phyloP scores from a whole-genome alignment of 2,329 filamentous ascomycete genomes.

The Fusarium avenaceum region DNA sequence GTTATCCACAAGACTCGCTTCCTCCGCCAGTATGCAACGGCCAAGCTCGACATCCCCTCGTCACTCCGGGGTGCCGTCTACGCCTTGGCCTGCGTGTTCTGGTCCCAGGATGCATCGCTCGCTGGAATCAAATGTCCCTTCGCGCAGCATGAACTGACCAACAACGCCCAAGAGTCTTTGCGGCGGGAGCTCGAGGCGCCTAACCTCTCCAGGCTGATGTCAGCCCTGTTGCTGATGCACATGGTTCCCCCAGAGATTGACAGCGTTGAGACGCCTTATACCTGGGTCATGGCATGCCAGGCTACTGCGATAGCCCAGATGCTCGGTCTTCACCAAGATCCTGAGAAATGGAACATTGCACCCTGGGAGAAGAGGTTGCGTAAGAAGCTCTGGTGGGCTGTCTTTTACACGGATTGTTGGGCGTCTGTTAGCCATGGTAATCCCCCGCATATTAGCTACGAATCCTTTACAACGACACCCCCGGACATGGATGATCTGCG shows the following conservation, averaged over 20 bases:
- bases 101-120: slow-evolving; percentile 54
- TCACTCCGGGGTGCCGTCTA: slow-evolving; percentile 62
- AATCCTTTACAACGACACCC: slow-evolving; percentile 57
- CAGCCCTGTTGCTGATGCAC: slow-evolving; percentile 61
- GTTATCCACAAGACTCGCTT: slow-evolving; percentile 61
- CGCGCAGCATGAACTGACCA: slow-evolving; percentile 58
- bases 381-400: slow-evolving; percentile 62
- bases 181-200: slow-evolving; percentile 62
- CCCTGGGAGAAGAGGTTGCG: slow-evolving; percentile 59
- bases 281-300: slow-evolving; percentile 60
- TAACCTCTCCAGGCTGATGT: slow-evolving; percentile 61
- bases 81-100: slow-evolving; percentile 59
- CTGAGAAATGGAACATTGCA: slow-evolving; percentile 58
- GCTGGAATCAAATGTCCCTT: slow-evolving; percentile 51
- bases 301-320: slow-evolving; percentile 61
- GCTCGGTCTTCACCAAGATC: slow-evolving; percentile 61
- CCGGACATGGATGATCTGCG: slow-evolving; percentile 59
- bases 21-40: slow-evolving; percentile 54
- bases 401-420: slow-evolving; percentile 60
- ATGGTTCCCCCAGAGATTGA: slow-evolving; percentile 60
- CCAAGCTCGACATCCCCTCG: slow-evolving; percentile 58
- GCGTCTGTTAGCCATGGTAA: slow-evolving; percentile 62
- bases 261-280: slow-evolving; percentile 61
- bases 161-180: slow-evolving; percentile 58
- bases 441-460: slow-evolving; percentile 59